phyloP scores from a whole-genome alignment of 176 grass and related monocot genomes.

The Cymbopogon citratus region DNA sequence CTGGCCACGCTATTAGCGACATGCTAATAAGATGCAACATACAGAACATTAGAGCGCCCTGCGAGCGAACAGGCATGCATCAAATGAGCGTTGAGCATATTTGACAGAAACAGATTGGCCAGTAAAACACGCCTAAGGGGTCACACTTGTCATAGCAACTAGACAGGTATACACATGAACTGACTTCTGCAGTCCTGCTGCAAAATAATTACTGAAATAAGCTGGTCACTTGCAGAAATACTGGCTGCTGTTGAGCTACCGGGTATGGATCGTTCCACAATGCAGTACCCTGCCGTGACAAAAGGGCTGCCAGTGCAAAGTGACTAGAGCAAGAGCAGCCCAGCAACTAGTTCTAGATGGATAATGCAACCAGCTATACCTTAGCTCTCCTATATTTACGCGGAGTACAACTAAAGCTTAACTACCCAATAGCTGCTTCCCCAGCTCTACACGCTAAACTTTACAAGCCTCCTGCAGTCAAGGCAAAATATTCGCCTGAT shows the following conservation, averaged over 20 bases:
- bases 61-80: not conserved
- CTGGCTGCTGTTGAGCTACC: not conserved
- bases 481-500: not conserved
- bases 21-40: not conserved
- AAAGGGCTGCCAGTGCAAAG: not conserved
- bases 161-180: not conserved
- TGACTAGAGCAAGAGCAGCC: not conserved
- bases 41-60: not conserved
- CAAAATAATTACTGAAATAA: not conserved
- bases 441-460: no score
- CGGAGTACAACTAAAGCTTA: not conserved
- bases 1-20: no score
- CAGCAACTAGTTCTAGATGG: not conserved
- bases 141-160: not conserved
- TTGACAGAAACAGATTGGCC: not conserved
- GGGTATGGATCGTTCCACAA: not conserved
- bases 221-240: not conserved
- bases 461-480: not conserved
- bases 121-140: not conserved
- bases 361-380: not conserved
- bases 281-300: not conserved
- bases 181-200: not conserved
- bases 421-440: not conserved
- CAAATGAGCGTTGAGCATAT: not conserved
- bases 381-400: slow-evolving; percentile 6